Evolutionary conservation across 495 filamentous ascomycete genomes (phyloP).

Genomic region (Friedmanniomyces endolithicus): DNA sequence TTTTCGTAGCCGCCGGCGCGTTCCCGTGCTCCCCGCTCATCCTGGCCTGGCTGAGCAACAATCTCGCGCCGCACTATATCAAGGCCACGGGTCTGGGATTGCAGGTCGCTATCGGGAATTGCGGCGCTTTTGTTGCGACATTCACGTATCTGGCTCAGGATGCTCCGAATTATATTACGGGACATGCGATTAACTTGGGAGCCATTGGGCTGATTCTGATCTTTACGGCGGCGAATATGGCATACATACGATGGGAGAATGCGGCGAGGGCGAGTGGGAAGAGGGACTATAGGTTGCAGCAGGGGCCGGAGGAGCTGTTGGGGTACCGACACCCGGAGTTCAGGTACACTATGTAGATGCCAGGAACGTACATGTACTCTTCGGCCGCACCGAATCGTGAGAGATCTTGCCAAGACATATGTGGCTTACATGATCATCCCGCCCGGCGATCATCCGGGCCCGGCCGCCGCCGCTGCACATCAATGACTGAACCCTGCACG

Average conservation of each 20-base stretch:
- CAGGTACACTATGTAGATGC: constrained; percentile 30
- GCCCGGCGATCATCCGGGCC: no score
- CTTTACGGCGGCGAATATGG: constrained; percentile 27
- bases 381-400: no score
- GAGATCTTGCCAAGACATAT: no score
- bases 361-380: no score
- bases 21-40: constrained; percentile 22
- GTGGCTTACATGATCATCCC: no score
- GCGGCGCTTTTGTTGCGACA: constrained; percentile 40
- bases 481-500: no score
- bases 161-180: constrained; percentile 35
- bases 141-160: constrained; percentile 39
- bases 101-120: constrained; percentile 37
- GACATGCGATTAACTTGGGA: constrained; percentile 38
- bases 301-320: constrained; percentile 28
- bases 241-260: constrained; percentile 39
- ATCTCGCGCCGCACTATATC: constrained; percentile 38
- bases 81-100: constrained; percentile 38
- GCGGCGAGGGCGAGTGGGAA: constrained; percentile 32
- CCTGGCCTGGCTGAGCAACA: constrained; percentile 34
- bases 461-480: no score
- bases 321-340: constrained; percentile 37
- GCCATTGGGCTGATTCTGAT: constrained; percentile 32
- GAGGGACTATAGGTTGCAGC: constrained; percentile 32
- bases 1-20: constrained; percentile 22